A percentile compares a stretch with the other conserved stretches of the same genome.
phyloP scores from a whole-genome alignment of 371 early-diverging fungal genomes.

The Mortierella polycephala region DNA sequence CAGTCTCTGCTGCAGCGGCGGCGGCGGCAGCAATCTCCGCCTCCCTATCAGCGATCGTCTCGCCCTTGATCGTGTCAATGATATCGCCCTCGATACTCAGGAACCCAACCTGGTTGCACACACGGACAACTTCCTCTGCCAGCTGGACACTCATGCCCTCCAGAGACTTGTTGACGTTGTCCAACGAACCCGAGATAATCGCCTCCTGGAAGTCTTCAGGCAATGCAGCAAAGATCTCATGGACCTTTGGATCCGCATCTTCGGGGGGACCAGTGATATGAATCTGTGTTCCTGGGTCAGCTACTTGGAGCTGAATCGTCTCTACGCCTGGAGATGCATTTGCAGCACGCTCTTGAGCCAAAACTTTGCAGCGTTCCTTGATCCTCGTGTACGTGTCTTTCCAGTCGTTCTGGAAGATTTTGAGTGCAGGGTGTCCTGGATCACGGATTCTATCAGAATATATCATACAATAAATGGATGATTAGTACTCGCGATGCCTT shows the following conservation, averaged over 20 bases:
- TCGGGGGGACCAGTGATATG: constrained; percentile 60
- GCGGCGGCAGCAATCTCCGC: constrained; percentile 52
- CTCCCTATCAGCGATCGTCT: constrained; percentile 48
- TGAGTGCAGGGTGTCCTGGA: constrained; percentile 40
- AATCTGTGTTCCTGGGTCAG: constrained; percentile 70
- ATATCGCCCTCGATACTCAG: constrained; percentile 71
- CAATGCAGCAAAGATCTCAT: constrained; percentile 75
- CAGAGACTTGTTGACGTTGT: constrained; percentile 84
- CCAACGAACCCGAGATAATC: constrained; percentile 78
- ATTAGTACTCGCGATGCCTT: not conserved
- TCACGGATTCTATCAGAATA: constrained; percentile 29
- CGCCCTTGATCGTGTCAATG: constrained; percentile 58
- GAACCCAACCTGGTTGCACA: constrained; percentile 82
- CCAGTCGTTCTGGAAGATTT: constrained; percentile 88
- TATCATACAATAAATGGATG: not conserved
- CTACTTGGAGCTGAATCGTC: constrained; percentile 79
- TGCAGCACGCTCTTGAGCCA: constrained; percentile 66
- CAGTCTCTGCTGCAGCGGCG: constrained; percentile 24
- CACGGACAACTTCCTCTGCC: constrained; percentile 78
- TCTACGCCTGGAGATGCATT: constrained; percentile 68
- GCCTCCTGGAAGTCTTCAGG: constrained; percentile 83
- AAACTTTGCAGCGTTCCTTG: constrained; percentile 76
- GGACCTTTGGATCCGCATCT: constrained; percentile 61
- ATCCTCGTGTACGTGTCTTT: constrained; percentile 85
- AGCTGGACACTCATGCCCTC: constrained; percentile 73